phyloP scores from a whole-genome alignment of 306 rosid genomes.

The Sicyos edulis region DNA sequence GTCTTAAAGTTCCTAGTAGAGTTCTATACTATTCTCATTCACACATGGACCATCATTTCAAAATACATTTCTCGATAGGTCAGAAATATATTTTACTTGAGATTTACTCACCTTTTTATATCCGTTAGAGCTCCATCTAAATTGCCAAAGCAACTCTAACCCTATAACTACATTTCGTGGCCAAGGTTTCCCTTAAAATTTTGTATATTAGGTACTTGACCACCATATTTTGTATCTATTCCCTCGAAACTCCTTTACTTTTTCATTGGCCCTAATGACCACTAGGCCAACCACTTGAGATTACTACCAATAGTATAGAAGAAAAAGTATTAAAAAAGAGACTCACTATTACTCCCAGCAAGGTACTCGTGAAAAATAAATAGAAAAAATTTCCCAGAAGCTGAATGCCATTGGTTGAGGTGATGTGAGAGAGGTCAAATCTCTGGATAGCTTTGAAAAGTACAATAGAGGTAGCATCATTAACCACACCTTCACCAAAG shows the following conservation, averaged over 20 bases:
- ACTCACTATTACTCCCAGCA: conserved; percentile 53
- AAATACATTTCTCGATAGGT: not conserved
- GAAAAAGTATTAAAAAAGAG: not conserved
- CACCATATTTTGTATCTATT: not conserved
- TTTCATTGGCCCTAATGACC: not conserved
- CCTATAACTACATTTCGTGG: not conserved
- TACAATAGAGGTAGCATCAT: conserved; percentile 66
- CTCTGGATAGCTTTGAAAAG: conserved; percentile 60
- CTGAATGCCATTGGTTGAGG: conserved; percentile 32
- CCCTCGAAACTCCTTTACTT: not conserved
- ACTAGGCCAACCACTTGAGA: not conserved
- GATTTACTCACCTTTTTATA: no score
- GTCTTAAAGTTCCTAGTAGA: not conserved
- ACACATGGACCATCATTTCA: not conserved
- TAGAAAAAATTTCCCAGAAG: conserved; percentile 32
- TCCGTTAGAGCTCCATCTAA: no score
- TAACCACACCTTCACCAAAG: conserved; percentile 69
- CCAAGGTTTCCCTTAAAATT: not conserved
- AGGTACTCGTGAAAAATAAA: conserved; percentile 47
- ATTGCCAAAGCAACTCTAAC: not conserved
- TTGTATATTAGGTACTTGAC: not conserved
- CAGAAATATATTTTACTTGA: no score
- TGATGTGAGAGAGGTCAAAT: conserved; percentile 47
- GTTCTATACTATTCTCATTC: not conserved
- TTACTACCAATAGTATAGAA: not conserved